These are phyloP conservation scores for Penicillium roqueforti DNA, from an alignment of 495 filamentous ascomycete species.

Conservation along the genomic window DNA sequence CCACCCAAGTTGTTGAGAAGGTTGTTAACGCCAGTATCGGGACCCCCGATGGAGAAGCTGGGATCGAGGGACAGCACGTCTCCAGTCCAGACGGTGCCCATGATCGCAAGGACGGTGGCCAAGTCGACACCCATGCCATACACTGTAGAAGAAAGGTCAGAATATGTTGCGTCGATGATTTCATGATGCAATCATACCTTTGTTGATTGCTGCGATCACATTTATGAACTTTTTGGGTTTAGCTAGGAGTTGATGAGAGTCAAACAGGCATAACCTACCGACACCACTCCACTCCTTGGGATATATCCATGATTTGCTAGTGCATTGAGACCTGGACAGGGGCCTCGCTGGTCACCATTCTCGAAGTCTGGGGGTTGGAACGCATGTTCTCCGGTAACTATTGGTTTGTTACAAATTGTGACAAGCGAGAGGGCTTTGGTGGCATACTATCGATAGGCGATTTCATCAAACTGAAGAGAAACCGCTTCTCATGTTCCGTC, in stretches of 20 bases:
- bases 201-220: slow-evolving; percentile 26
- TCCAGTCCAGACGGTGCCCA: slow-evolving; percentile 50
- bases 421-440: background rate
- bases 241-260: slow-evolving; percentile 22
- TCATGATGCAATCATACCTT: slow-evolving; percentile 14
- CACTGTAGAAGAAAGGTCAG: slow-evolving; percentile 17
- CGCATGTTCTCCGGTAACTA: slow-evolving; percentile 36
- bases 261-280: slow-evolving; percentile 14
- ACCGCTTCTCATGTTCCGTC: slow-evolving; percentile 21
- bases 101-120: slow-evolving; percentile 45
- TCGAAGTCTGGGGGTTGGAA: slow-evolving; percentile 37
- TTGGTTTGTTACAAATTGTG: background rate
- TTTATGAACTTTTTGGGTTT: slow-evolving; percentile 22
- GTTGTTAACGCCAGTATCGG: slow-evolving; percentile 28
- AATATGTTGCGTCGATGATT: background rate
- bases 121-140: slow-evolving; percentile 52
- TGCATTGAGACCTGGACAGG: slow-evolving; percentile 51
- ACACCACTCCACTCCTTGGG: slow-evolving; percentile 48
- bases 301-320: slow-evolving; percentile 54
- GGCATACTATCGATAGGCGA: slow-evolving; percentile 28
- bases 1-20: slow-evolving; percentile 28
- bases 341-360: slow-evolving; percentile 40
- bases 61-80: slow-evolving; percentile 38
- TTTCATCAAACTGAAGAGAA: slow-evolving; percentile 25
- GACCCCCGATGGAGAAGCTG: slow-evolving; percentile 39